Percentiles rank a stretch among this genome's conserved stretches.
Evolutionary conservation across 2,329 filamentous ascomycete species (phyloP).

Genomic region (Aureobasidium sp.): DNA sequence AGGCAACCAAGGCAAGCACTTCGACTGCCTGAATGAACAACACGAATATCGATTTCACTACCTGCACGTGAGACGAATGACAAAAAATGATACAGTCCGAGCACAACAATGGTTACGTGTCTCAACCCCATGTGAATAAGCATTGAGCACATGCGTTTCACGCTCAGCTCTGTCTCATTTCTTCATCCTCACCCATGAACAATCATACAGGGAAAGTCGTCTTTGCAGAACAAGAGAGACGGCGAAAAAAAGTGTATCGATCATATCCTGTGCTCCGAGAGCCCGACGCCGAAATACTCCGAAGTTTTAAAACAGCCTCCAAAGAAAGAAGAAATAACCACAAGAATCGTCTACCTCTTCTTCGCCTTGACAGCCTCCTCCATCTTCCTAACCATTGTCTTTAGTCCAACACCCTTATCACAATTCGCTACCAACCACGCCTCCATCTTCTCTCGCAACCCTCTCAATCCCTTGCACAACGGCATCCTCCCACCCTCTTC

Average conservation of each 20-base stretch:
- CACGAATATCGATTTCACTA: background rate
- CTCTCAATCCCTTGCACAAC: conserved; percentile 59
- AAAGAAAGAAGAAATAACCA: no score
- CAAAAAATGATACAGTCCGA: no score
- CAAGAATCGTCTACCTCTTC: conserved; percentile 18
- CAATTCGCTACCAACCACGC: conserved; percentile 69
- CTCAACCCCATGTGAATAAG: background rate
- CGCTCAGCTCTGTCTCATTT: background rate
- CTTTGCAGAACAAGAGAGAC: background rate
- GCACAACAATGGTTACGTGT: background rate
- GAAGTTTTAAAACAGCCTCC: no score
- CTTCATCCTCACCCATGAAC: no score
- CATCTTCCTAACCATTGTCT: conserved; percentile 50
- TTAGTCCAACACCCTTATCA: conserved; percentile 62
- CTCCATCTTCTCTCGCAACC: conserved; percentile 72
- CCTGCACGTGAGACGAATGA: background rate
- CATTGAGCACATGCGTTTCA: background rate
- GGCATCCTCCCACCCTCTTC: conserved; percentile 66
- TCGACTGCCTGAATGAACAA: background rate
- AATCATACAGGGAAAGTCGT: no score
- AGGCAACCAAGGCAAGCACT: background rate
- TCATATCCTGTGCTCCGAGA: no score
- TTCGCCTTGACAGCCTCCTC: conserved; percentile 55
- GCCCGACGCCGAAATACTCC: no score
- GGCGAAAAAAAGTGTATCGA: background rate